A percentile compares a stretch with the other conserved stretches of the same genome.
Conservation (phyloP, 208 protist species). For the Trypanosomatidae sp. region DNA sequence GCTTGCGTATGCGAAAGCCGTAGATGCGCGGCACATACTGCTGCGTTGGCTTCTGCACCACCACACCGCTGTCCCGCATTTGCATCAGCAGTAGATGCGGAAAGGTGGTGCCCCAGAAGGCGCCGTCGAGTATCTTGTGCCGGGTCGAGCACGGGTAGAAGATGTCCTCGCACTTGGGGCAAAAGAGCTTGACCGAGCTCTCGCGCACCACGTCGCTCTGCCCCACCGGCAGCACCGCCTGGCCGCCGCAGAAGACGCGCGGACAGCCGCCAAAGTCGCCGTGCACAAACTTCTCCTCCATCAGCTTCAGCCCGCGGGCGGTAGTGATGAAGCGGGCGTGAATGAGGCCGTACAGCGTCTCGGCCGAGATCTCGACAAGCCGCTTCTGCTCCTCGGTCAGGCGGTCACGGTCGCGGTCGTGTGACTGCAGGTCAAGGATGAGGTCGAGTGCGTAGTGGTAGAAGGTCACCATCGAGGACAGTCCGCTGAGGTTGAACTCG, state of each 20-base stretch:
- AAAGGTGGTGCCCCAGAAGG: slow-evolving; percentile 97
- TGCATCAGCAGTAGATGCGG: slow-evolving; percentile 89
- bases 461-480: slow-evolving; percentile 90
- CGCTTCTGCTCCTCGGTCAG: slow-evolving; percentile 95
- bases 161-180: slow-evolving; percentile 96
- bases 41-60: slow-evolving; percentile 35
- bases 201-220: slow-evolving; percentile 90
- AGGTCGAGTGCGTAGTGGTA: slow-evolving; percentile 97
- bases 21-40: slow-evolving; percentile 95
- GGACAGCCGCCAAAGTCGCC: slow-evolving; percentile 95
- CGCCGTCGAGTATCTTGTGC: slow-evolving; percentile 92
- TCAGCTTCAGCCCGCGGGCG: slow-evolving; percentile 88
- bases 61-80: slow-evolving; percentile 39
- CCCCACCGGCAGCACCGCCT: slow-evolving; percentile 93
- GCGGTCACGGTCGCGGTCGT: slow-evolving; percentile 84
- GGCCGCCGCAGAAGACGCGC: slow-evolving; percentile 92
- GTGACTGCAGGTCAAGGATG: slow-evolving; percentile 93
- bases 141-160: slow-evolving; percentile 90
- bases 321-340: slow-evolving; percentile 98
- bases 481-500: slow-evolving; percentile 98
- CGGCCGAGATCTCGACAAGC: slow-evolving; percentile 90
- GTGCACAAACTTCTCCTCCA: slow-evolving; percentile 95
- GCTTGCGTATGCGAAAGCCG: slow-evolving; percentile 92
- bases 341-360: slow-evolving; percentile 98
- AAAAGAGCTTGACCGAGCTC: slow-evolving; percentile 94